A percentile compares a stretch with the other conserved stretches of the same genome.
Evolutionary conservation across 352 stramenopile genomes (phyloP).

Genomic region (Phytopythium cucurbitacearum): DNA sequence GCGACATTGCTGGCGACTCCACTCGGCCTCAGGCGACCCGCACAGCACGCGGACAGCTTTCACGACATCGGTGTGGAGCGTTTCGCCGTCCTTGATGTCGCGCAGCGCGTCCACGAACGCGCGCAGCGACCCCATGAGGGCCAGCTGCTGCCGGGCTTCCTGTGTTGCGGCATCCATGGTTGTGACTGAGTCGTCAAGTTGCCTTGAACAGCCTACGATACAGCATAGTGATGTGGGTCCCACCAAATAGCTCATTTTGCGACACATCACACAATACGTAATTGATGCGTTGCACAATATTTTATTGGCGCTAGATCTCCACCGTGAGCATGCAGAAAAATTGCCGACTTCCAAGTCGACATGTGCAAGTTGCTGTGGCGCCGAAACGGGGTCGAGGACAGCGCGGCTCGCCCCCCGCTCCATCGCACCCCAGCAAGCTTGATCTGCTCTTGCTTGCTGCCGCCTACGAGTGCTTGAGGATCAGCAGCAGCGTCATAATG

Average conservation of each 20-base stretch:
- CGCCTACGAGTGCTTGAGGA: conserved; percentile 87
- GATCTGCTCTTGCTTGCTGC: conserved; percentile 3
- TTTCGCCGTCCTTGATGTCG: conserved; percentile 31
- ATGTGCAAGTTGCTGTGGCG: too few species aligned
- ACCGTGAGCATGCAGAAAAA: too few species aligned
- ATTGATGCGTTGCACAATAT: neutral
- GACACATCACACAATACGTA: neutral
- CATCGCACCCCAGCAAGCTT: too few species aligned
- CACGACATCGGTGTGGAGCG: conserved; percentile 16
- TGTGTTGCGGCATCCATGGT: neutral
- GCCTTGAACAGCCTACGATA: neutral
- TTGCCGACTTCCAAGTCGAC: too few species aligned
- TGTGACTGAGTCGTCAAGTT: neutral
- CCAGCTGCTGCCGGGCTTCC: conserved; percentile 42
- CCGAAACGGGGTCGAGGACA: too few species aligned
- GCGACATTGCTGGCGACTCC: conserved; percentile 11
- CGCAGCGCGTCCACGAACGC: conserved; percentile 66
- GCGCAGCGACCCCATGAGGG: conserved; percentile 48
- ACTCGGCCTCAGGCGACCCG: conserved; percentile 4
- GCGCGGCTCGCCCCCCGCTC: too few species aligned
- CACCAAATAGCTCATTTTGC: neutral
- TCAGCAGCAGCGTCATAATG: conserved; percentile 90
- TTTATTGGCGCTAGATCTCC: too few species aligned
- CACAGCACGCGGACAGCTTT: conserved; percentile 33
- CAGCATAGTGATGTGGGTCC: neutral